A percentile compares a stretch with the other conserved stretches of the same genome.
Evolutionary conservation across 345 rosid species (phyloP).

Genomic region (sweet orange (Citrus sinensis)): DVS_A1.0 CM039162.1:12103501-12104000

Average conservation of each 20-base stretch:
- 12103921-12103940: constrained; percentile 30
- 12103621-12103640: too few relatives aligned
- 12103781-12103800: too few relatives aligned
- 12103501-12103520: accelerated
- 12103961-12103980: constrained; percentile 27
- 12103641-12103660: background rate
- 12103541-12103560: too few relatives aligned
- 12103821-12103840: background rate
- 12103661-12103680: background rate
- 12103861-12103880: background rate
- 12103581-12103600: too few relatives aligned
- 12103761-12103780: background rate
- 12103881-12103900: constrained; percentile 36
- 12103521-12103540: accelerated
- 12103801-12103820: background rate
- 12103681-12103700: too few relatives aligned
- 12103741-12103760: background rate
- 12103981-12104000: constrained; percentile 37
- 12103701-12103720: too few relatives aligned
- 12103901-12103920: constrained; percentile 52
- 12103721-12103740: background rate
- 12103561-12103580: too few relatives aligned
- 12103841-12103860: background rate
- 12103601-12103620: too few relatives aligned
- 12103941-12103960: constrained; percentile 36